Conservation (phyloP, 805 yeast species). For the Nakazawaea ishiwadae region DNA sequence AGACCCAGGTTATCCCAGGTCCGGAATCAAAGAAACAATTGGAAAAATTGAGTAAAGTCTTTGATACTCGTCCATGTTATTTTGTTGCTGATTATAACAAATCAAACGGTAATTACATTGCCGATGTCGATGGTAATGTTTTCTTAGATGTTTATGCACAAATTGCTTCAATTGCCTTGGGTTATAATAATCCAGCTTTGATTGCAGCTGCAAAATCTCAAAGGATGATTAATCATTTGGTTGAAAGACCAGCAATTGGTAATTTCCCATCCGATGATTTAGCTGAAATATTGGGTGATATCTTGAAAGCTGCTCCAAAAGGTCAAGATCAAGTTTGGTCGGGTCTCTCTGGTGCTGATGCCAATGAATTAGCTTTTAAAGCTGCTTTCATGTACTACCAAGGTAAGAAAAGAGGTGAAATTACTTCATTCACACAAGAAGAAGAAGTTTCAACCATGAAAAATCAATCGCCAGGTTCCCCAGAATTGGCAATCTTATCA, state of each 20-base stretch:
- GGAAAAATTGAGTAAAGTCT: constrained; percentile 38
- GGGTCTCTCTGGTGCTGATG: constrained; percentile 63
- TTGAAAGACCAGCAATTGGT: constrained; percentile 66
- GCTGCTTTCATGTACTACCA: constrained; percentile 68
- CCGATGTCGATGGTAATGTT: constrained; percentile 60
- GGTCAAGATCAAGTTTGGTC: constrained; percentile 61
- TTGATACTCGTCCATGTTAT: constrained; percentile 59
- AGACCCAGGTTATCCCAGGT: constrained; percentile 41
- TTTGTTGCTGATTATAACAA: constrained; percentile 62
- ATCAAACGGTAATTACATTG: constrained; percentile 61
- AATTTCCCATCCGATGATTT: constrained; percentile 59
- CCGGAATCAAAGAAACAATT: constrained; percentile 35
- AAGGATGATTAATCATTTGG: constrained; percentile 59
- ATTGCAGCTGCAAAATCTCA: constrained; percentile 53
- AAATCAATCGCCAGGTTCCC: constrained; percentile 46
- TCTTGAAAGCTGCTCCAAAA: constrained; percentile 61
- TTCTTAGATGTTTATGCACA: constrained; percentile 67
- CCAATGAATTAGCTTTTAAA: constrained; percentile 66
- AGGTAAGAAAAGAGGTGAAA: constrained; percentile 44
- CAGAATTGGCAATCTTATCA: constrained; percentile 48
- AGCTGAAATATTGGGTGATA: constrained; percentile 39
- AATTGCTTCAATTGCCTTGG: constrained; percentile 66
- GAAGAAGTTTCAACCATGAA: constrained; percentile 46
- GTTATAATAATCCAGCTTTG: constrained; percentile 66
- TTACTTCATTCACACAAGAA: constrained; percentile 35